These are phyloP conservation scores for Pseudopyricularia cyperi DNA, from an alignment of 2,329 filamentous ascomycete species.

Conservation along the genomic window DNA sequence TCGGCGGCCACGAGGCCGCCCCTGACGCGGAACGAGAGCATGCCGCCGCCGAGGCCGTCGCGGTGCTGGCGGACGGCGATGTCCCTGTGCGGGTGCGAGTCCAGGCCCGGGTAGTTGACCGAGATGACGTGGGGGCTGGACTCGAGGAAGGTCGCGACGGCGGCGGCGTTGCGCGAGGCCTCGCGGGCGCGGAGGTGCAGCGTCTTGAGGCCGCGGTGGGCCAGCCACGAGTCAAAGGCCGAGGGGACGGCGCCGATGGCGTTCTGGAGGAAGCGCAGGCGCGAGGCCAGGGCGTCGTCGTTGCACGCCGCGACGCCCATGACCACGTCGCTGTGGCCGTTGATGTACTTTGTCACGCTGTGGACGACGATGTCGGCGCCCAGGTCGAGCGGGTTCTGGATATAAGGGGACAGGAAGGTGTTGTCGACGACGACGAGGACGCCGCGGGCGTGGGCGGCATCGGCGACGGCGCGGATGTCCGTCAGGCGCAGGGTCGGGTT, in stretches of 20 bases:
- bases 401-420: conserved; percentile 91
- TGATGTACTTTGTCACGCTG: conserved; percentile 98
- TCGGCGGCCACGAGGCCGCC: conserved; percentile 79
- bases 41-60: conserved; percentile 86
- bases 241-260: conserved; percentile 92
- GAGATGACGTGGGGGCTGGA: conserved; percentile 68
- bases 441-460: conserved; percentile 72
- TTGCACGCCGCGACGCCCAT: conserved; percentile 98
- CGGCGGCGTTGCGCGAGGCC: conserved; percentile 67
- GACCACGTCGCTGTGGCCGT: conserved; percentile 90
- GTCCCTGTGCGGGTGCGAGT: conserved; percentile 72
- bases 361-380: conserved; percentile 96
- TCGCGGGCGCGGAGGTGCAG: conserved; percentile 84
- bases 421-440: conserved; percentile 98
- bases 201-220: conserved; percentile 92
- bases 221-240: conserved; percentile 95
- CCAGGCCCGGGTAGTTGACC: conserved; percentile 90
- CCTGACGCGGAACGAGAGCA: conserved; percentile 90
- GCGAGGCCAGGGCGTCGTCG: conserved; percentile 61
- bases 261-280: conserved; percentile 87
- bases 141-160: conserved; percentile 66
- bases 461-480: conserved; percentile 78
- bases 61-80: conserved; percentile 88
- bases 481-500: conserved; percentile 91
- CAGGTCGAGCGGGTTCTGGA: conserved; percentile 91